Evolutionary conservation across 2,329 filamentous ascomycete genomes (phyloP), one percentile per base, ranked within the genome.

Genomic region (Cordyceps fumosorosea): DNA sequence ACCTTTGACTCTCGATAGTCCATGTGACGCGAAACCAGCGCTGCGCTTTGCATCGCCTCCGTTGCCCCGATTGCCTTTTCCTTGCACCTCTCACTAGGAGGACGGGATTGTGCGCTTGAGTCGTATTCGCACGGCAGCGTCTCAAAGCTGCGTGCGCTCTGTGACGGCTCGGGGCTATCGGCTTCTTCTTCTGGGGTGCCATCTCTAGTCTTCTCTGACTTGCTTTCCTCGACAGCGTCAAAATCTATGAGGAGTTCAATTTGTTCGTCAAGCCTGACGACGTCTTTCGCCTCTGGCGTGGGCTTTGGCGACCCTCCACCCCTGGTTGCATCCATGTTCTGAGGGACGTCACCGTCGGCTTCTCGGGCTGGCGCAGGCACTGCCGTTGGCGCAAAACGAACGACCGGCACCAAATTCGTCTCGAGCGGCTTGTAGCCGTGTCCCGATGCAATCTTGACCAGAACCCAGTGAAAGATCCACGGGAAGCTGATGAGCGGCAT

Each of bases 401-500:
- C 18, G 1, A 47, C 54, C 3, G 51, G 24, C 7, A 52, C 56
- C 52, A 61, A 20, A 5, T 26, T 57, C 11, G 45, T 53, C 54
- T 61, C 7, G 2, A 12, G 18, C 18, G 67, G 67, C 29, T 68
- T 66, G 52, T 69, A 67, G n/a, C 59, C 64, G 18, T 65, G 65
- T 3, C 70, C 68, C n/a, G 66, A 66, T 5, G 69, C 73, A 34
- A 77, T 68, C 16, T 72, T 69, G 44, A 72, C 69, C 67, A 77
- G 65, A 32, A 91, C 83, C 51, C 82, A 81, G 14, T 86, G 81
- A 66, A 98, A 96, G 2, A 98, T 78, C 95, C 95, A 99, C 0
- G 95, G 93, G 68, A 97, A 98, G 63, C 89, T 95, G 68, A 97
- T 95, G 10, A 98, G 78, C 0, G 95, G 93, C 80, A 2, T 78